Base-by-base conservation (phyloP, 139 green algal genomes). In the Monoraphidium neglectum region DNA sequence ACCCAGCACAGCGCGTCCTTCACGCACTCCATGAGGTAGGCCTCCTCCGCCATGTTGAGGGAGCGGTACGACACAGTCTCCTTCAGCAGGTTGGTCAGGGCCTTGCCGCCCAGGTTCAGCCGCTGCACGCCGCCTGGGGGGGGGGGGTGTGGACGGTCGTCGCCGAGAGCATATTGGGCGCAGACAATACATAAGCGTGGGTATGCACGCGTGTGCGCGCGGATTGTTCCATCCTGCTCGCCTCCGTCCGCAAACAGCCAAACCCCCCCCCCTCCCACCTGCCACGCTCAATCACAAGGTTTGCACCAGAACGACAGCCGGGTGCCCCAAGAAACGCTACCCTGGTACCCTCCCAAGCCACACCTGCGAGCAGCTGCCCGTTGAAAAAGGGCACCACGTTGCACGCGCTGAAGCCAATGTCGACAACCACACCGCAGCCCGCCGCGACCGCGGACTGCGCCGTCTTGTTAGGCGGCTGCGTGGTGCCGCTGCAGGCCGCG, bases 31-130 rank as follows among this genome's bases (percentile, higher is more conserved):
- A 99, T 88, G 28, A 99, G 78, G 76, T 92, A 95, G 0, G 87
- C 86, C 77, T 99, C 96, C 28, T 98, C 95, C 90, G 96, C 97
- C 88, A 99, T 94, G 83, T 99, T 97, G 23, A 98, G 86, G 35
- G 79, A 86, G 67, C 87, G 87, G 88, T 94, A 98, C 13, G 88
- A 96, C 23, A 99, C 91, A 13, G 97, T 68, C 86, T 99, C 96
- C 76, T 98, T 99, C 46, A 99, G 83, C 74, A 95, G 93, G 83
- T 99, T 99, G 26, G 95, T 99, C 61, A 99, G 85, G n/a, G 88
- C 88, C 84, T 98, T 99, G 82, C 96, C 96, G 2, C 96, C 96
- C n/a, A 99, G 61, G 76, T 98, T 91, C 6, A 98, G 87, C n/a
- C 96, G 90, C 60, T 86, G 78, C 5, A 97, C 83, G 1, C 72